These are phyloP conservation scores for Bipolaris oryzae DNA, from an alignment of 2,329 filamentous ascomycete genomes.

Conservation along the genomic window DNA sequence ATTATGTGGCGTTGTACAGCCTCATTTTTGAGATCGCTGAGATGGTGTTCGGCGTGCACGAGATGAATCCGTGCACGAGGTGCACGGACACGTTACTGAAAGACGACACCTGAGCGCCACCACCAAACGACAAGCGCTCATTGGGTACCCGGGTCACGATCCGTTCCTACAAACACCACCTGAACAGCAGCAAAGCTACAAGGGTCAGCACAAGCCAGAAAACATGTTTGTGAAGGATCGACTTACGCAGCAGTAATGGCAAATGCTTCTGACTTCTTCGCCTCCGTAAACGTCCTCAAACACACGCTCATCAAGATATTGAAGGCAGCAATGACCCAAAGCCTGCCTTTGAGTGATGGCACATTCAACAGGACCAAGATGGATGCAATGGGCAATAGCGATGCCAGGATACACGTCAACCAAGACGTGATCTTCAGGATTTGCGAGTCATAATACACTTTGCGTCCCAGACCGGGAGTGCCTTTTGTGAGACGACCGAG, in stretches of 20 bases:
- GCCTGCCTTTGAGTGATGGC: conserved; percentile 12
- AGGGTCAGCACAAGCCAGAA: not conserved
- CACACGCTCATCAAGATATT: conserved; percentile 31
- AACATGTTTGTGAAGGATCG: too few species aligned
- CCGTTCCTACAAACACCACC: conserved; percentile 8
- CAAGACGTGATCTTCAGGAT: conserved; percentile 18
- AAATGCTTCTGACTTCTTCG: conserved; percentile 33
- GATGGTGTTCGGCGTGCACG: too few species aligned
- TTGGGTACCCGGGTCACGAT: not conserved
- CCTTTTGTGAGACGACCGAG: conserved; percentile 1
- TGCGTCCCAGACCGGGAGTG: not conserved
- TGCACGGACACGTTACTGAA: too few species aligned
- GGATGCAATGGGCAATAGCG: conserved; percentile 28
- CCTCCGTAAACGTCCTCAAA: conserved; percentile 26
- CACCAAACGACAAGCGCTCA: not conserved
- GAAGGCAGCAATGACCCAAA: conserved; percentile 29
- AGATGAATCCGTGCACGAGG: too few species aligned
- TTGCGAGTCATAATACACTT: conserved; percentile 3
- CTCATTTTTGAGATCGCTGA: too few species aligned
- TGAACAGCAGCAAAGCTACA: conserved; percentile 10
- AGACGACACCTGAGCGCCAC: not conserved
- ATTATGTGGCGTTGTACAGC: too few species aligned
- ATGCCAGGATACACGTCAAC: conserved; percentile 28
- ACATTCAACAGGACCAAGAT: conserved; percentile 25
- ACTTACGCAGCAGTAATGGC: conserved; percentile 36